Percentiles rank a stretch among this genome's conserved stretches.
Conservation (phyloP, 139 green algal genomes). For the Cymbomonas tetramitiformis region DNA sequence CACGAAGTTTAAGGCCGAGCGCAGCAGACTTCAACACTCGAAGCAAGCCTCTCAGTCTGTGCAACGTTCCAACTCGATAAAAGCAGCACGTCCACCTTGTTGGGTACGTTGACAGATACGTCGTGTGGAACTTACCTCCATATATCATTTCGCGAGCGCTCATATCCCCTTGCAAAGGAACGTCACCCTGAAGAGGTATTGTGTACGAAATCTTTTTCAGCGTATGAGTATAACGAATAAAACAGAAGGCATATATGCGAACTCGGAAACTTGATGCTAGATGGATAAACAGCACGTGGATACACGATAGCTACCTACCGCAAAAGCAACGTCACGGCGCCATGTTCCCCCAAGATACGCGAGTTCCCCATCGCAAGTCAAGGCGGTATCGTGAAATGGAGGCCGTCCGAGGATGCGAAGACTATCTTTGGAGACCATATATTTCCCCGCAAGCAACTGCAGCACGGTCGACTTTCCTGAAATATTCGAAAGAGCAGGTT, state of each 20-base stretch:
- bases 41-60: not conserved
- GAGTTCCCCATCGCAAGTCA: slow-evolving; percentile 62
- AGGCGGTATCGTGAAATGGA: slow-evolving; percentile 77
- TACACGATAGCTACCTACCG: slow-evolving; percentile 24
- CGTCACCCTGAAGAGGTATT: slow-evolving; percentile 47
- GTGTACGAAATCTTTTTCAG: not conserved
- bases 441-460: slow-evolving; percentile 81
- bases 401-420: slow-evolving; percentile 62
- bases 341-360: slow-evolving; percentile 87
- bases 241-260: not conserved
- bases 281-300: not conserved
- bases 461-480: slow-evolving; percentile 80
- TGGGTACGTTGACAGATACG: not conserved
- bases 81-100: not conserved
- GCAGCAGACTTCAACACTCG: not conserved
- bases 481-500: too few species aligned
- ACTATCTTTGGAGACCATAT: slow-evolving; percentile 71
- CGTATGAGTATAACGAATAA: not conserved
- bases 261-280: not conserved
- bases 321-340: slow-evolving; percentile 80
- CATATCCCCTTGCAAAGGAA: slow-evolving; percentile 83
- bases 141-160: slow-evolving; percentile 73
- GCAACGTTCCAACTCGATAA: not conserved
- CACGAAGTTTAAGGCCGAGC: not conserved
- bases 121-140: slow-evolving; percentile 7